Evolutionary conservation across 2,329 filamentous ascomycete species (phyloP).

Genomic region (Xylaria sp.): DNA sequence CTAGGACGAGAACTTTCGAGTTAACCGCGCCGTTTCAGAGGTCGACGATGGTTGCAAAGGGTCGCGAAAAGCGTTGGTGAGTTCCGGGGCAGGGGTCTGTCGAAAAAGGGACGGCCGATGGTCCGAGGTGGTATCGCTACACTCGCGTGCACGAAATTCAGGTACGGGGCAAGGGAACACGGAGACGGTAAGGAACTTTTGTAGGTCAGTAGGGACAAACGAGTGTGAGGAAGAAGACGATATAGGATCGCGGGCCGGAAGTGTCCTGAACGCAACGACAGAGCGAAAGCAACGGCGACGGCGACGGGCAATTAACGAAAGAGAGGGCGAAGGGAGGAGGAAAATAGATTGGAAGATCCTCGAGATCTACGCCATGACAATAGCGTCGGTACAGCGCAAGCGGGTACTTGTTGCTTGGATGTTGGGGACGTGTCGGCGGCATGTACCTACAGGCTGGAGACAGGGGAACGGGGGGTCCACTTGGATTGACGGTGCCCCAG

Average conservation of each 20-base stretch:
- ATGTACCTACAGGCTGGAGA: not conserved
- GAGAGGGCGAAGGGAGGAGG: constrained; percentile 5
- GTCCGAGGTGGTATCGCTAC: not conserved
- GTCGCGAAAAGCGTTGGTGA: not conserved
- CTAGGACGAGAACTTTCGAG: not conserved
- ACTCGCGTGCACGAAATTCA: not conserved
- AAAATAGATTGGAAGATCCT: constrained; percentile 19
- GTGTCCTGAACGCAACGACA: not conserved
- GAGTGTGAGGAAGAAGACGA: constrained; percentile 2
- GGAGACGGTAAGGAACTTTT: constrained; percentile 3
- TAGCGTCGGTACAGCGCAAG: not conserved
- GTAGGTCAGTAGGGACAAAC: constrained; percentile 5
- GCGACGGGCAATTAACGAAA: constrained; percentile 2
- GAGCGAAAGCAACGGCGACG: not conserved
- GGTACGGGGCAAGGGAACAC: not conserved
- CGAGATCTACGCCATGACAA: constrained; percentile 16
- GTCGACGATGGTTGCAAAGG: not conserved
- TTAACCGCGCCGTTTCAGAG: not conserved
- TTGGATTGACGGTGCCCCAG: not conserved
- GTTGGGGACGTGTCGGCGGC: not conserved
- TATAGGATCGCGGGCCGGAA: not conserved
- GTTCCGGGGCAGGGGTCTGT: not conserved
- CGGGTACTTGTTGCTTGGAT: not conserved
- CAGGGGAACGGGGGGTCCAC: constrained; percentile 7
- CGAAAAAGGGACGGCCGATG: constrained; percentile 4